A percentile compares a stretch with the other conserved stretches of the same genome.
Evolutionary conservation across 176 grass and related monocot species (phyloP).

Genomic region (Phoenix roebelenii): DNA sequence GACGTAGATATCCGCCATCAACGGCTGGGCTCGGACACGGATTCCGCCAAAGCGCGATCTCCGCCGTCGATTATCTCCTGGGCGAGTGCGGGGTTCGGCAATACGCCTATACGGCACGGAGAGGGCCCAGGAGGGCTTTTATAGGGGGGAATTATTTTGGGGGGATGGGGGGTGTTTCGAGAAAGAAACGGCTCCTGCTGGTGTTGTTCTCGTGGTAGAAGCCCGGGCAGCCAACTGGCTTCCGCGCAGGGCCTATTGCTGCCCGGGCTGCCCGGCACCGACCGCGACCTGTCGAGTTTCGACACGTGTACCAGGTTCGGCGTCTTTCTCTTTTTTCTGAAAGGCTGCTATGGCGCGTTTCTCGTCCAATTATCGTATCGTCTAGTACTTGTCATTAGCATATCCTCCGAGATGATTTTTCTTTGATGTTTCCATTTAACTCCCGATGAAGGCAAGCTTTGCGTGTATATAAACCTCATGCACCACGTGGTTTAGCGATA

Average conservation of each 20-base stretch:
- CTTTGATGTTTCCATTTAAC: no score
- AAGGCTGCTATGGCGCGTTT: no score
- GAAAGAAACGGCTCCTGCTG: neutral
- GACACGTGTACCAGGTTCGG: constrained; percentile 34
- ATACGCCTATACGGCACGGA: neutral
- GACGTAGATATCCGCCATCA: constrained; percentile 7
- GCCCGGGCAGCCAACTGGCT: no score
- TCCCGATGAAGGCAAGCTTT: no score
- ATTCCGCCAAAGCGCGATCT: neutral
- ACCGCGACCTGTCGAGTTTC: constrained; percentile 19
- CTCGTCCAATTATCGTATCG: no score
- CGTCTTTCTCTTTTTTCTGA: neutral
- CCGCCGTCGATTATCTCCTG: neutral
- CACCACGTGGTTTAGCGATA: no score
- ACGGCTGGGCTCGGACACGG: constrained; percentile 11
- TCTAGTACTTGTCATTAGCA: no score
- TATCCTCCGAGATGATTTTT: no score
- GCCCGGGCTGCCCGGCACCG: neutral
- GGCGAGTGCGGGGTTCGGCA: neutral
- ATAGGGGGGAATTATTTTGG: neutral
- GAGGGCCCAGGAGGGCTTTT: neutral
- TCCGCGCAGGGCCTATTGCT: no score
- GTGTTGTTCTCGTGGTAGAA: constrained; percentile 16
- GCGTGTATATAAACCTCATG: no score
- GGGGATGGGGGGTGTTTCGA: neutral